Evolutionary conservation across 2,329 filamentous ascomycete species (phyloP), one percentile per base, ranked within the genome.

Genomic region (Graphiopsis chlorocephala): DNA sequence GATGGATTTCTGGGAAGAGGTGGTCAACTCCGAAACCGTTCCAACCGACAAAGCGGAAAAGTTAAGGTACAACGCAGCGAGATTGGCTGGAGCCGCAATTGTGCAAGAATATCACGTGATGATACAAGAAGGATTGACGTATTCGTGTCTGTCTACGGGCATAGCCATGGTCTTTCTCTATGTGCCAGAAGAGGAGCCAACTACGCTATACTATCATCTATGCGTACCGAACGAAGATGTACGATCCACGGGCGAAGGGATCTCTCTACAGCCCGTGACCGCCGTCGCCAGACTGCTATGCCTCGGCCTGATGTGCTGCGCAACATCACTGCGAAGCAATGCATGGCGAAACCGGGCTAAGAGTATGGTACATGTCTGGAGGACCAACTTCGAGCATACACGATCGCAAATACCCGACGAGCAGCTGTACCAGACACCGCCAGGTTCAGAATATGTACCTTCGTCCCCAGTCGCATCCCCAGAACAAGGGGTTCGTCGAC

Each of bases 51-150:
- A 61, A 20, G 60, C 61, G 17, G 58, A 59, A 45, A 65, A 58
- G 52, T 26, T 70, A 33, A 68, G n/a, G 33, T 71, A 73, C 47
- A 70, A 74, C 66, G 70, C 72, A 15, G 65, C 60, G 52, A 61
- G 58, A 17, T 64, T 74, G 6, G 57, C 64, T 3, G 64, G 66
- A 0, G 71, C 71, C 1, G 71, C 68, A 11, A 7, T 74, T 3
- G 68, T 68, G 6, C 69, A 75, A 50, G 67, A 72, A 65, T 77
- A 68, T 56, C 68, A 75, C 67, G 67, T 73, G 2, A 76, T 75
- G 68, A 71, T 75, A 45, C 47, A 72, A 61, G 68, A 73, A 61
- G 71, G 72, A 1, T 67, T 73, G 14, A 69, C 70, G 57, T 72
- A 71, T 57, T 73, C 71, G 17, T 74, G 70, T 60, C 20, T 76